phyloP scores from a whole-genome alignment of 192 early-diverging fungal species.

The Jimgerdemannia lactiflua region DNA sequence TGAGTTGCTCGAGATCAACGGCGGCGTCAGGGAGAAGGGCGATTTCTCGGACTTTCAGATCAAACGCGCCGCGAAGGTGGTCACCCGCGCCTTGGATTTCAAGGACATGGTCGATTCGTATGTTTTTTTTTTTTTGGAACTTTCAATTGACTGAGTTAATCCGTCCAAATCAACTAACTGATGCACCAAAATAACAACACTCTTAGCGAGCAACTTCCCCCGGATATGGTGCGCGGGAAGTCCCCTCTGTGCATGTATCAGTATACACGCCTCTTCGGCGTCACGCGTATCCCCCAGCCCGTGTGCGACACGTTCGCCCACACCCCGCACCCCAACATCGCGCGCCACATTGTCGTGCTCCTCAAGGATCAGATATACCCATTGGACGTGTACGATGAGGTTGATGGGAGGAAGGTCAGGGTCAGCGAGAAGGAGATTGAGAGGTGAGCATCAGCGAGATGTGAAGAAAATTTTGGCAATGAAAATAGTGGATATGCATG shows the following conservation, averaged over 20 bases:
- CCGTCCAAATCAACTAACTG: not conserved
- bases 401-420: conserved; percentile 47
- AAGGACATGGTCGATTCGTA: conserved; percentile 70
- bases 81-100: conserved; percentile 64
- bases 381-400: conserved; percentile 60
- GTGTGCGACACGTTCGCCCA: conserved; percentile 70
- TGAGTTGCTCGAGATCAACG: conserved; percentile 24
- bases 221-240: conserved; percentile 58
- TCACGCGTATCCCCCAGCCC: conserved; percentile 78
- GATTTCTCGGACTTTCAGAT: conserved; percentile 77
- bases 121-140: not conserved
- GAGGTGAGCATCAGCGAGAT: conserved; percentile 36
- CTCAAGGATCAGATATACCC: conserved; percentile 78
- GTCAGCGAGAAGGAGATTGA: conserved; percentile 69
- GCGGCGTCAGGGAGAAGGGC: conserved; percentile 26
- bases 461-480: conserved; percentile 5
- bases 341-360: conserved; percentile 66
- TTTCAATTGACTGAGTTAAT: not conserved
- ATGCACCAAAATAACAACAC: not conserved
- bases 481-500: too few species aligned
- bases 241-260: conserved; percentile 85
- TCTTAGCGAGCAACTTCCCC: conserved; percentile 46
- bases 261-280: conserved; percentile 73
- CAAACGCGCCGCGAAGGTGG: conserved; percentile 72
- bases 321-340: conserved; percentile 28